Base-by-base conservation (phyloP, 176 grass and related monocot genomes). In the Eleusine indica region DNA sequence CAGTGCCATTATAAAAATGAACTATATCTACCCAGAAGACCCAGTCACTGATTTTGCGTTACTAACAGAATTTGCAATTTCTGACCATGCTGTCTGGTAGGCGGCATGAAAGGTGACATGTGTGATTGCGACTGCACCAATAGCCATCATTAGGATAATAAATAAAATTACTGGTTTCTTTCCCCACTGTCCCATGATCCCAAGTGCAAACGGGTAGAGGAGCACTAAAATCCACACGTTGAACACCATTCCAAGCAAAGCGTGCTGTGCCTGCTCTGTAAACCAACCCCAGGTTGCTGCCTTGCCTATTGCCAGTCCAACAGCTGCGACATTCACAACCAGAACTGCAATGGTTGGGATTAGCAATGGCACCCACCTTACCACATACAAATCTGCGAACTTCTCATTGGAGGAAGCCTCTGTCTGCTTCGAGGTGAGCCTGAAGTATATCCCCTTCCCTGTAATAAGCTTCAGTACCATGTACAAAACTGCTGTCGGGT, bases 201-300 rank as follows among this genome's bases (percentile, higher is more conserved):
- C 87, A 1, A 89, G 77, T 10, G 82, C 87, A 21, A 85, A 89
- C 12, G 87, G 87, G 71, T 89, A 89, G 65, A 89, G 82, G 28
- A 89, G 87, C 65, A 89, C 77, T 8, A 89, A 54, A 38, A 89
- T 76, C 82, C 87, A 89, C 5, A 85, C 82, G 65, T 89, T 89
- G 82, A 89, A 89, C 44, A 76, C 65, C 87, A 81, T 85, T 1
- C 87, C 87, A 1, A 85, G 82, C 35, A 81, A 6, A 16, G 38
- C 87, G 22, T 81, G 43, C 17, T 47, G 44, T 11, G 82, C 87
- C 54, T 85, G 71, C 22, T 81, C 71, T 19, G 71, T 81, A 22
- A 70, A 51, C 25, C 76, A 6, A 0, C 82, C 87, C 71, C 77
- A 85, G 2, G 65, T 53, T 7, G 54, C 71, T 2, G 82, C 83